Evolutionary conservation across 257 asterid species (phyloP), one percentile per base, ranked within the genome.

Genomic region (Jasminum sambac): DNA sequence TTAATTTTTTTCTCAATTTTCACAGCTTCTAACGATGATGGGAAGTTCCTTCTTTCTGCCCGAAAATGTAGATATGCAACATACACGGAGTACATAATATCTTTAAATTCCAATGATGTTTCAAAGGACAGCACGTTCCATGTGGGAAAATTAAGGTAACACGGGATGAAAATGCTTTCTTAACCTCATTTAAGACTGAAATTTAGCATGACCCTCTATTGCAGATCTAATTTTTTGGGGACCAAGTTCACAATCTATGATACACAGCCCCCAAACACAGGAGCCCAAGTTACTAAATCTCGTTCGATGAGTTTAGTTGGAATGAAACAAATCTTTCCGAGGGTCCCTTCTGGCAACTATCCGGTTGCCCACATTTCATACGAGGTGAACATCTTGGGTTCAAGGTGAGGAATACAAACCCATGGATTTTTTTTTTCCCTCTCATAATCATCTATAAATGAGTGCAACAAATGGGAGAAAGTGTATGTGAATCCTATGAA

Each of bases 201-300:
- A 44, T 24, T 3, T 61, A 38, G 48, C 11, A 8, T 66, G 66
- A 48, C 59, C 58, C 68, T 74, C 65, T 40, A 62, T 74, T 66
- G 60, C 89, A 94, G 99, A 83, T 91, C 99, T 69, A 94, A 94
- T 86, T 88, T 94, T 73, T 81, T 91, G 76, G 96, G 99, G 37
- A 94, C 99, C 70, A 94, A 91, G 85, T 94, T 94, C 83, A 84
- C 95, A 30, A 77, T 91, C 78, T 94, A 84, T 67, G 99, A 91
- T 76, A 90, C 96, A 69, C 99, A 94, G 71, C 95, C 96, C 26
- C 87, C 96, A 34, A 85, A 77, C 69, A 55, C 86, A 11, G 90
- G 83, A 63, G 89, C 90, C 74, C 85, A 81, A 78, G 86, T 91
- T 63, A 72, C 88, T 39, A 94, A 87, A 72, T 85, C 87, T 66